A percentile compares a stretch with the other conserved stretches of the same genome.
phyloP scores from a whole-genome alignment of 257 asterid species.

The Lavandula angustifolia region DNA sequence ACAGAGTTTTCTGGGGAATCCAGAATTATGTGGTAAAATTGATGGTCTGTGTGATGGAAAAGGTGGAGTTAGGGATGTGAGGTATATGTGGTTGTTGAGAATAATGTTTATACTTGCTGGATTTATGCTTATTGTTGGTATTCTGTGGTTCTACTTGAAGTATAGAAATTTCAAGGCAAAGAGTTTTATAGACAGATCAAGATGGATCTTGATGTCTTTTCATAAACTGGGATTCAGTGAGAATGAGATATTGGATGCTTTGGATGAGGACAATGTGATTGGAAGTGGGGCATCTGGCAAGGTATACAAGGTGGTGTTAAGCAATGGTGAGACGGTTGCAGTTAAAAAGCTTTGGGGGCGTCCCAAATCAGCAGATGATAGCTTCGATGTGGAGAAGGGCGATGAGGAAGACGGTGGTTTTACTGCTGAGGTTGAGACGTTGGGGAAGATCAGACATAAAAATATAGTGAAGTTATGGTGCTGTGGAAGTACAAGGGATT shows the following conservation, averaged over 20 bases:
- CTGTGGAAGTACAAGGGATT: constrained; percentile 69
- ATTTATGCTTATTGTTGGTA: constrained; percentile 59
- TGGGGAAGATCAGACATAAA: constrained; percentile 93
- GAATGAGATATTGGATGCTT: constrained; percentile 71
- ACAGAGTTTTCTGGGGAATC: constrained; percentile 80
- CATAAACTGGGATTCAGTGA: constrained; percentile 86
- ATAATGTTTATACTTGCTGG: constrained; percentile 61
- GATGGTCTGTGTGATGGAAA: constrained; percentile 71
- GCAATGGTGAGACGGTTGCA: constrained; percentile 77
- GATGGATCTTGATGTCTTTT: constrained; percentile 95
- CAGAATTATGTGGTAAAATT: constrained; percentile 80
- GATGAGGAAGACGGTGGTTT: constrained; percentile 52
- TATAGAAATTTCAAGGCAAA: constrained; percentile 55
- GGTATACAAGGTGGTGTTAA: constrained; percentile 89
- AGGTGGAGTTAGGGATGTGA: constrained; percentile 40
- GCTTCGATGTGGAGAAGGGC: constrained; percentile 69
- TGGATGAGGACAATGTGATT: constrained; percentile 90
- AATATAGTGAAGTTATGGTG: constrained; percentile 93
- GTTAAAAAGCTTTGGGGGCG: constrained; percentile 87
- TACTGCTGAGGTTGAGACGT: constrained; percentile 78
- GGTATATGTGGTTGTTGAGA: constrained; percentile 68
- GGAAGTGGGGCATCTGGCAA: constrained; percentile 93
- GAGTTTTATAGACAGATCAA: constrained; percentile 58
- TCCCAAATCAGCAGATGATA: constrained; percentile 50
- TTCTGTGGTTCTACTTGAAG: constrained; percentile 67